Evolutionary conservation across 257 asterid species (phyloP), one percentile per base, ranked within the genome.

Genomic region (Verbascum thapsus): DNA sequence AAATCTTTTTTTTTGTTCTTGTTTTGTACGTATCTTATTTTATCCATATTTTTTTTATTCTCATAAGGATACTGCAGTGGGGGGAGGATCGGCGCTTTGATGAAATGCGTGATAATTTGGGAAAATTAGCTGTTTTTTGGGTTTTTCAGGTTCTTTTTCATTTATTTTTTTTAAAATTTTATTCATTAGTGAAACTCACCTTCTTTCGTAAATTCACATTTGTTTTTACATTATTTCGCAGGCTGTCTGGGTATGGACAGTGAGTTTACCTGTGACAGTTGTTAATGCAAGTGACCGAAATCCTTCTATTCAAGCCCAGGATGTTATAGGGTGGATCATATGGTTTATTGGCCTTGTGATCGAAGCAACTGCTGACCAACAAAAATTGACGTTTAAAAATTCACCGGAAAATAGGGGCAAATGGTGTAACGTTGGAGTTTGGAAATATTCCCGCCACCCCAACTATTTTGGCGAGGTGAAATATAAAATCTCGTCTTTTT

Each of bases 231-330:
- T 55, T 50, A 37, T 61, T 17, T 30, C 13, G 65, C 83, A 92
- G 96, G 95, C 99, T 41, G 81, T 94, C 22, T 94, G 97, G 99
- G 99, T 94, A 38, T 94, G 99, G 99, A 87, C 91, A 51, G 99
- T 90, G 80, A 94, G 95, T 74, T 84, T 90, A 65, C 97, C 99
- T 0, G 80, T 94, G 70, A 94, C 99, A 58, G 51, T 94, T 75
- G 95, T 90, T 52, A 94, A 90, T 71, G 90, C 96, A 62, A 87
- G 88, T 44, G 72, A 75, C 38, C 76, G 76, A 42, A 66, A 84
- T 41, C 97, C 97, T 57, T 77, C 90, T 12, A 22, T 94, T 78
- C 69, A 72, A 37, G 85, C 90, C 67, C 72, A 8, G 56, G 99
- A 94, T 63, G 56, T 87, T 40, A 77, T 85, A 45, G 99, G 96